These are phyloP conservation scores for Blepharisma undulans DNA, from an alignment of 169 alveolate species.

Conservation along the genomic window DNA sequence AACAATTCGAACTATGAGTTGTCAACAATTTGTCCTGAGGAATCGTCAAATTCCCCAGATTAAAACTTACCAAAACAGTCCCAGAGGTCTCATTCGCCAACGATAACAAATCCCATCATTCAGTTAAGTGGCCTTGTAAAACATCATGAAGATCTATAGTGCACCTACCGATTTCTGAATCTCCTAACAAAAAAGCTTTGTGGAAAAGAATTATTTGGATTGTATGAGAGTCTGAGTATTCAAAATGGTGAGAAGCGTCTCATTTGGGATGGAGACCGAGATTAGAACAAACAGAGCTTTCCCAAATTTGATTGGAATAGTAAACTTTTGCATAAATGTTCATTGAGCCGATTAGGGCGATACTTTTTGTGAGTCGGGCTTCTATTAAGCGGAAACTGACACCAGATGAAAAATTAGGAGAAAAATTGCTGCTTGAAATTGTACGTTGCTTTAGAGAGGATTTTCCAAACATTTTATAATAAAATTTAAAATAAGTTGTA, in stretches of 20 bases:
- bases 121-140: background rate
- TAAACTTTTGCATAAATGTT: background rate
- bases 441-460: background rate
- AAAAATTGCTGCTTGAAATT: background rate
- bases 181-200: background rate
- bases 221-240: background rate
- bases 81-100: background rate
- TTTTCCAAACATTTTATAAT: background rate
- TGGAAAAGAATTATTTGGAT: background rate
- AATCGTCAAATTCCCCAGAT: background rate
- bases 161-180: background rate
- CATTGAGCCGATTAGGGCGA: conserved; percentile 7
- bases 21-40: background rate
- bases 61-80: conserved; percentile 7
- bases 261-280: conserved; percentile 28
- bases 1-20: background rate
- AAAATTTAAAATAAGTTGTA: too few relatives aligned
- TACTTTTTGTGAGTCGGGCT: conserved; percentile 8
- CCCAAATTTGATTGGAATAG: background rate
- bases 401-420: background rate
- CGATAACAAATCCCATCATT: background rate
- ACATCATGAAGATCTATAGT: background rate
- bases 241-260: background rate
- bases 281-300: background rate
- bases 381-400: background rate